Percentiles rank a stretch among this genome's conserved stretches.
These are phyloP conservation scores for Aspergillus sp. DNA, from an alignment of 2,329 filamentous ascomycete species.

Conservation along the genomic window DNA sequence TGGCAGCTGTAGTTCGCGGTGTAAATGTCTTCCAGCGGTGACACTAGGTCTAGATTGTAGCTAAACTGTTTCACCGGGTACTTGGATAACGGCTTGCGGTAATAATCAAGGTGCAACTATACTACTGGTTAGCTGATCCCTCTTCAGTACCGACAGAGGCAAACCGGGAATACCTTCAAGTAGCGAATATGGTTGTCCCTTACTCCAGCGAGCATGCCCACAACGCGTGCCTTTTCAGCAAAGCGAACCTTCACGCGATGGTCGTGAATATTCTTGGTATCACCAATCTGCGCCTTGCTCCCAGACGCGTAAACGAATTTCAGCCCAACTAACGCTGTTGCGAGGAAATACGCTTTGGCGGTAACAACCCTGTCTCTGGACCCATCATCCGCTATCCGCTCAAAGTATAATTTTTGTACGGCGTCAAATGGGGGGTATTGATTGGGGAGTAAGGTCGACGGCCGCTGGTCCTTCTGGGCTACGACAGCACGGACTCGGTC, in stretches of 20 bases:
- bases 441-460: background rate
- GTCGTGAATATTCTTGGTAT: background rate
- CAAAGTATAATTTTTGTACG: conserved; percentile 13
- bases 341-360: background rate
- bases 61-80: background rate
- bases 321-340: background rate
- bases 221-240: background rate
- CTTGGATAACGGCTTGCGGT: background rate
- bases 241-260: background rate
- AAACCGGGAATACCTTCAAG: background rate
- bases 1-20: background rate
- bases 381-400: background rate
- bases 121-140: background rate
- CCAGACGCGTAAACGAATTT: background rate
- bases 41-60: background rate
- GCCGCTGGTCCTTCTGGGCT: background rate
- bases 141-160: background rate
- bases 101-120: background rate
- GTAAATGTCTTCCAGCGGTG: background rate
- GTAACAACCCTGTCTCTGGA: background rate
- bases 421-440: conserved; percentile 1
- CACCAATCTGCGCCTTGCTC: background rate
- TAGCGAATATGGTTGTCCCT: background rate
- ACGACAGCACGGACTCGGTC: conserved; percentile 9
- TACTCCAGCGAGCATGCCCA: background rate